Evolutionary conservation across 1,139 yeast genomes (phyloP).

Genomic region (Suhomyces kunorum): DNA sequence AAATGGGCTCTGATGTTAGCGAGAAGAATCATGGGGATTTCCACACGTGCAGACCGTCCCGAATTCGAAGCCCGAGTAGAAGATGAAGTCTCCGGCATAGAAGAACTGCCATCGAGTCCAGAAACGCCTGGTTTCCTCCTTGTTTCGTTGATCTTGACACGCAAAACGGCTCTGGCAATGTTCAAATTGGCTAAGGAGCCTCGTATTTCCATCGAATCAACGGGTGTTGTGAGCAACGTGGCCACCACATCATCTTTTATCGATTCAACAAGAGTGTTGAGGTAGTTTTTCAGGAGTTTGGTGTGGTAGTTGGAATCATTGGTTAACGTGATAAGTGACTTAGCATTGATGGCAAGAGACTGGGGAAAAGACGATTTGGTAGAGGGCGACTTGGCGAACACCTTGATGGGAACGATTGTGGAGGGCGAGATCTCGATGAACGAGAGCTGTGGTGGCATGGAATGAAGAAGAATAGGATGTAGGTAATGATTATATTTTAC

Average conservation of each 20-base stretch:
- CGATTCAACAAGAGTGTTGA: conserved; percentile 16
- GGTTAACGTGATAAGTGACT: conserved; percentile 20
- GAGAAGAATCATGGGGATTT: conserved; percentile 9
- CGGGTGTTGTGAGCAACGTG: conserved; percentile 11
- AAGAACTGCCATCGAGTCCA: background rate
- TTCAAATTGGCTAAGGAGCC: conserved; percentile 6
- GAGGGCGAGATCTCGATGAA: conserved; percentile 15
- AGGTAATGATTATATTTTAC: too few species aligned
- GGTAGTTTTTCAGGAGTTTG: conserved; percentile 19
- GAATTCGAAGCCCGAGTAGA: background rate
- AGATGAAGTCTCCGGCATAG: background rate
- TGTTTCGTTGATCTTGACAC: conserved; percentile 2
- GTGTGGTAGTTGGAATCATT: conserved; percentile 19
- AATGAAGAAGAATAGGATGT: too few species aligned
- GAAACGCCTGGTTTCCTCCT: background rate
- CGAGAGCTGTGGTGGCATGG: conserved; percentile 23
- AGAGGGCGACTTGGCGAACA: conserved; percentile 16
- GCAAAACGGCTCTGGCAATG: conserved; percentile 4
- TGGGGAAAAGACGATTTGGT: background rate
- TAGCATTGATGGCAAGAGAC: conserved; percentile 20
- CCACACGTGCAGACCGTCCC: conserved; percentile 6
- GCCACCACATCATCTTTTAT: conserved; percentile 12
- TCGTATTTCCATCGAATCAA: conserved; percentile 10
- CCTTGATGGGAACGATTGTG: conserved; percentile 18
- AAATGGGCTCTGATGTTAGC: conserved; percentile 7